Evolutionary conservation across 2,329 filamentous ascomycete genomes (phyloP).

Genomic region (Coleophoma cylindrospora): DNA sequence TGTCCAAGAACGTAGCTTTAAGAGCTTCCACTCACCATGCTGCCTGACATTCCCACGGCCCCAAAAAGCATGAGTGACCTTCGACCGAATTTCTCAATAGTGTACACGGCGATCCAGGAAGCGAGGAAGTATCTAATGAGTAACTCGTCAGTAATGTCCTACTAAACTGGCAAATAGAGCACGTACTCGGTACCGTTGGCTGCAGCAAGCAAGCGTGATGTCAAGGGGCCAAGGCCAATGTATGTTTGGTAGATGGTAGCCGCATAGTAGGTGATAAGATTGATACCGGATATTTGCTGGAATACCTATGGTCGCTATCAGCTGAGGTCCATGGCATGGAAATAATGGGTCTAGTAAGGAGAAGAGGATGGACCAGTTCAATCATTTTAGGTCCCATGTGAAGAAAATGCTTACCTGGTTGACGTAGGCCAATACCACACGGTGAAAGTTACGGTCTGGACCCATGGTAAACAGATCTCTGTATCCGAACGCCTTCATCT

Average conservation of each 20-base stretch:
- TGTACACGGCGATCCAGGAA: slow-evolving; percentile 27
- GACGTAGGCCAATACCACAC: slow-evolving; percentile 43
- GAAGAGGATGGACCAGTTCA: too few species aligned
- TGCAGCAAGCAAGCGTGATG: slow-evolving; percentile 50
- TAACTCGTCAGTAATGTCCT: too few species aligned
- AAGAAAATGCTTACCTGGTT: slow-evolving; percentile 26
- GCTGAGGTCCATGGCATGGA: too few species aligned
- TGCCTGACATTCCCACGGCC: slow-evolving; percentile 52
- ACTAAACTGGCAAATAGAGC: too few species aligned
- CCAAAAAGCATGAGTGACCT: slow-evolving; percentile 67
- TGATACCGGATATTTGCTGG: slow-evolving; percentile 43
- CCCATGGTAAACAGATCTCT: slow-evolving; percentile 43
- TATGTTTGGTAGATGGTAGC: slow-evolving; percentile 45
- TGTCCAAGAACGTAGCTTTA: too few species aligned
- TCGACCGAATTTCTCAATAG: slow-evolving; percentile 52
- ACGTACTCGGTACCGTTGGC: slow-evolving; percentile 38
- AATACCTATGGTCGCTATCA: slow-evolving; percentile 27
- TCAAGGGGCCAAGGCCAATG: slow-evolving; percentile 37
- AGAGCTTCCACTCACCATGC: slow-evolving; percentile 38
- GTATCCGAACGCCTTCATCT: slow-evolving; percentile 33
- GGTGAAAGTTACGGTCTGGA: slow-evolving; percentile 47
- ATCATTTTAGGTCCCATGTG: too few species aligned
- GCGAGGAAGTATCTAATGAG: slow-evolving; percentile 21
- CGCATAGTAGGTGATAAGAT: slow-evolving; percentile 39
- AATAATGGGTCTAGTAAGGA: too few species aligned